Percentiles rank a stretch among this genome's conserved stretches.
Conservation (phyloP, 495 filamentous ascomycete species). For the Penicillium parvum region DNA sequence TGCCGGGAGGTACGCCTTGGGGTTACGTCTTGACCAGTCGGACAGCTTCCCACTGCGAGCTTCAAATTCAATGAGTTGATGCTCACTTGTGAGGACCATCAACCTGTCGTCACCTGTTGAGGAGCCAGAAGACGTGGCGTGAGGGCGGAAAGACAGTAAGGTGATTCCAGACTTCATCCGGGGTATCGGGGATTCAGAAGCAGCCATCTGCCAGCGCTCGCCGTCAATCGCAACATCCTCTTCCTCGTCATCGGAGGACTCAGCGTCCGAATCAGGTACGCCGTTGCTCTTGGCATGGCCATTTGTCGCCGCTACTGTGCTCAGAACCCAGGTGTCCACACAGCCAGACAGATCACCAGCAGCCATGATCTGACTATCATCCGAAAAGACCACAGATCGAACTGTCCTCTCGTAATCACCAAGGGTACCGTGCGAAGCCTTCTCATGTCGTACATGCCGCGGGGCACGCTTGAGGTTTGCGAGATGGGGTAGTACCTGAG, state of each 20-base stretch:
- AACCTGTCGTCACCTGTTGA: constrained; percentile 59
- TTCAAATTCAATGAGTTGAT: constrained; percentile 73
- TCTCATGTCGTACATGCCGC: constrained; percentile 51
- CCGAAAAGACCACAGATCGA: constrained; percentile 70
- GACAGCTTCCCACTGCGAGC: constrained; percentile 67
- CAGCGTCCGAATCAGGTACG: constrained; percentile 43
- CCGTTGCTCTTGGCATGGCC: constrained; percentile 28
- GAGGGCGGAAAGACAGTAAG: constrained; percentile 69
- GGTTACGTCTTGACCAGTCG: constrained; percentile 83
- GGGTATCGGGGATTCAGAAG: constrained; percentile 65
- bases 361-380: constrained; percentile 72
- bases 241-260: constrained; percentile 49
- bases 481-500: constrained; percentile 43
- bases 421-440: constrained; percentile 58
- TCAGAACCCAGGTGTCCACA: constrained; percentile 79
- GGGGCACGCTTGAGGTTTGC: constrained; percentile 54
- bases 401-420: constrained; percentile 77
- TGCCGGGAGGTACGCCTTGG: constrained; percentile 64
- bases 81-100: constrained; percentile 68
- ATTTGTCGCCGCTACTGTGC: constrained; percentile 40
- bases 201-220: constrained; percentile 64
- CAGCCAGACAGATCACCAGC: constrained; percentile 78
- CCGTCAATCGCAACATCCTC: constrained; percentile 38
- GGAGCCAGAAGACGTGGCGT: constrained; percentile 23
- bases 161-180: constrained; percentile 66